These are phyloP conservation scores for Solanum habrochaites DNA, from an alignment of 257 asterid species.

Conservation along the genomic window DNA sequence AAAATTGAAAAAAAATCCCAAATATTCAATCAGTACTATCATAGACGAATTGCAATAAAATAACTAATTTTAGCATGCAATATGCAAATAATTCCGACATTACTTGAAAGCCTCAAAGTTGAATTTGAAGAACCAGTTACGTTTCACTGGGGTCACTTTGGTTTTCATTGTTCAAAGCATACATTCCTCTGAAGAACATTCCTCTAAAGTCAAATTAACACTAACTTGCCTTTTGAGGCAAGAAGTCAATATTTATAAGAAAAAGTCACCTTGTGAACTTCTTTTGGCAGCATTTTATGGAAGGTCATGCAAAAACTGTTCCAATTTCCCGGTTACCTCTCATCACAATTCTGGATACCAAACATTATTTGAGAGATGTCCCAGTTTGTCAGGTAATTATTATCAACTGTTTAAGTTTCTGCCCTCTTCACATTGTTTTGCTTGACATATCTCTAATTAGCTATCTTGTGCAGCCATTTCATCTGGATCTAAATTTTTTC, in stretches of 20 bases:
- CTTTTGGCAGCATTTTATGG: constrained; percentile 89
- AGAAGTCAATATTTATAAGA: background rate
- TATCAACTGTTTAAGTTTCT: background rate
- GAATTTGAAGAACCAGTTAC: background rate
- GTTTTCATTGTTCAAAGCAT: background rate
- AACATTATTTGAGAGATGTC: constrained; percentile 56
- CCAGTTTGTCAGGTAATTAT: constrained; percentile 83
- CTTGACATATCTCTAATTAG: constrained; percentile 14
- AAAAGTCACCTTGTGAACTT: background rate
- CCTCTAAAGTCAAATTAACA: background rate
- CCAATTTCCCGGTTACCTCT: constrained; percentile 96
- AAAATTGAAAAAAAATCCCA: background rate
- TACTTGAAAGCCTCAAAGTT: background rate
- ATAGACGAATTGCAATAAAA: background rate
- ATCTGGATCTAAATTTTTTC: constrained; percentile 91
- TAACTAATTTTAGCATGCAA: background rate
- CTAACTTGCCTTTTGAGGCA: background rate
- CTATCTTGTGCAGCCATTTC: constrained; percentile 66
- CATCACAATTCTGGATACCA: constrained; percentile 63
- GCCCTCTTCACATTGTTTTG: background rate
- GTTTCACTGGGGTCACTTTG: background rate
- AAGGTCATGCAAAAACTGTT: constrained; percentile 94
- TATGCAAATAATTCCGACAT: background rate
- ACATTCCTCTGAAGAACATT: background rate
- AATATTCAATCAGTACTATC: background rate